Evolutionary conservation across 371 early-diverging fungal species (phyloP).

Genomic region (Mortierella sp.): DNA sequence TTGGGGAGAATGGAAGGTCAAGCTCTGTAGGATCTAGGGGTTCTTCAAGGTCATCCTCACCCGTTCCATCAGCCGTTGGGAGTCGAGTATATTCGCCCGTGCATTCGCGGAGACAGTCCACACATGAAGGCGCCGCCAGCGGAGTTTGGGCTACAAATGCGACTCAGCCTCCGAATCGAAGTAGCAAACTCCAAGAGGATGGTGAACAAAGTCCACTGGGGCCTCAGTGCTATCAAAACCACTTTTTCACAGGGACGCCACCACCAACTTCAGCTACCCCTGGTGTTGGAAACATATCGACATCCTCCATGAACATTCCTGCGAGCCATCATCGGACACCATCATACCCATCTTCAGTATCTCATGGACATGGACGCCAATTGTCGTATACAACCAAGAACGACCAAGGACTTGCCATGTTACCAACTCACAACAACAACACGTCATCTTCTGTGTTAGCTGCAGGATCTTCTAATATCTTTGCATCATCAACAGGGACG

Average conservation of each 20-base stretch:
- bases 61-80: no score
- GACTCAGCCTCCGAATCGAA: background rate
- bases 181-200: background rate
- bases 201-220: background rate
- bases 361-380: constrained; percentile 26
- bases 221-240: constrained; percentile 15
- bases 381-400: constrained; percentile 41
- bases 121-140: constrained; percentile 1
- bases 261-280: constrained; percentile 2
- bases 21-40: constrained; percentile 13
- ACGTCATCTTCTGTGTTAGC: background rate
- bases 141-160: constrained; percentile 7
- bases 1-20: constrained; percentile 38
- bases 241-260: constrained; percentile 17
- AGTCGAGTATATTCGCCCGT: no score
- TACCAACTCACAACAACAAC: background rate
- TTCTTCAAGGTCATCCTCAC: constrained; percentile 15
- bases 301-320: background rate
- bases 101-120: constrained; percentile 16
- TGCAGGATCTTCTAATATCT: background rate
- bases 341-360: background rate
- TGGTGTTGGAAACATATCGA: background rate
- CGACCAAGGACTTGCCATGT: background rate
- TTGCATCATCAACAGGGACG: constrained; percentile 17
- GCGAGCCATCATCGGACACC: background rate